phyloP scores from a whole-genome alignment of 202 grass and related monocot species.

The Cymbopogon flexuosus region DNA sequence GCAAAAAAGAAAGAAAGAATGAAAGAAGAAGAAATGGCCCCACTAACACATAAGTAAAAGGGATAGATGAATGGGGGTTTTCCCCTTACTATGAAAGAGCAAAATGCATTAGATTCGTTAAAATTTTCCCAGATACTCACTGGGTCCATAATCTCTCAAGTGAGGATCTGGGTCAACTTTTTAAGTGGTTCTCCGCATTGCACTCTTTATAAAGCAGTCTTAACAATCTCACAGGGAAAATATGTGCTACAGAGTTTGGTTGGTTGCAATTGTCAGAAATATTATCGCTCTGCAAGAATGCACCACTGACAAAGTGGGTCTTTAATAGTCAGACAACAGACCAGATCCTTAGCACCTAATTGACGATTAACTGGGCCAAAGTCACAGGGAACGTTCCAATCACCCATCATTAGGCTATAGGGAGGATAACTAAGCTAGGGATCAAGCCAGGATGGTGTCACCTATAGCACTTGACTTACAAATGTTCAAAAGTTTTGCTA shows the following conservation, averaged over 20 bases:
- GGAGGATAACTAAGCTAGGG: background rate
- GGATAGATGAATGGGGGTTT: background rate
- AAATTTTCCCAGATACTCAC: background rate
- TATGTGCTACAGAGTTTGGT: background rate
- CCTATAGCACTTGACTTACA: background rate
- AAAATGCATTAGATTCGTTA: background rate
- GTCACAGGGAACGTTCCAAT: background rate
- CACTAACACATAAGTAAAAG: background rate
- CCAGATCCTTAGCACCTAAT: background rate
- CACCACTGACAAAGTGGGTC: background rate
- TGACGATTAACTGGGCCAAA: background rate
- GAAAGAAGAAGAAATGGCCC: background rate
- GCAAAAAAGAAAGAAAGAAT: background rate
- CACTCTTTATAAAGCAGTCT: background rate
- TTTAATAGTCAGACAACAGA: background rate
- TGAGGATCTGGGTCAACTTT: background rate
- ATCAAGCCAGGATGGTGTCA: background rate
- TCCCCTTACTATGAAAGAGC: background rate
- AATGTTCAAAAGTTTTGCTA: background rate
- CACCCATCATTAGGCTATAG: background rate
- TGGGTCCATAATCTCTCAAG: background rate
- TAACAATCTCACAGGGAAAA: background rate
- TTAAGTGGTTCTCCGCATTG: background rate
- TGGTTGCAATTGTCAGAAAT: background rate
- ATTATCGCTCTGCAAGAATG: background rate